A percentile compares a stretch with the other conserved stretches of the same genome.
phyloP scores from a whole-genome alignment of 2,329 filamentous ascomycete genomes.

The Sclerotinia nivalis region DNA sequence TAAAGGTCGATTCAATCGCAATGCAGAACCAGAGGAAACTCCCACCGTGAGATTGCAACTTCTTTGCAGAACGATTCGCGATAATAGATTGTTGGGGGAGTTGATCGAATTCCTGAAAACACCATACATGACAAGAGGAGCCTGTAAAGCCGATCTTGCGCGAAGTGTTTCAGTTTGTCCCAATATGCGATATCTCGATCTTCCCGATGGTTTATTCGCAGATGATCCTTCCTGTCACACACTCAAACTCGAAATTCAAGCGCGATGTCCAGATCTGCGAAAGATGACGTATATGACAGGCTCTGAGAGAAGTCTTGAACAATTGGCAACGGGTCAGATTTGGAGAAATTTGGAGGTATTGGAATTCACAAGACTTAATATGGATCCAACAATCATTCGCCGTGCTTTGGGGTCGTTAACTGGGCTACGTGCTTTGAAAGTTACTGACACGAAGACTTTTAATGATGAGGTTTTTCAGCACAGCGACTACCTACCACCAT shows the following conservation, averaged over 20 bases:
- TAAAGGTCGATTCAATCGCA: slow-evolving; percentile 70
- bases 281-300: slow-evolving; percentile 86
- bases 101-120: slow-evolving; percentile 80
- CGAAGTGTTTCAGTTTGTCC: slow-evolving; percentile 82
- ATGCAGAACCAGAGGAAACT: slow-evolving; percentile 78
- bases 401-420: slow-evolving; percentile 68
- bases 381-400: slow-evolving; percentile 71
- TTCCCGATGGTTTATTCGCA: slow-evolving; percentile 83
- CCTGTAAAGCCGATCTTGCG: slow-evolving; percentile 79
- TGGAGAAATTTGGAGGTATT: slow-evolving; percentile 74
- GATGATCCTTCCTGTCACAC: slow-evolving; percentile 76
- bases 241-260: slow-evolving; percentile 81
- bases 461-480: slow-evolving; percentile 74
- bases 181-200: slow-evolving; percentile 83
- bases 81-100: slow-evolving; percentile 67
- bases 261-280: slow-evolving; percentile 76
- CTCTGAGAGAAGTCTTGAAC: slow-evolving; percentile 74
- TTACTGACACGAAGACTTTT: slow-evolving; percentile 68
- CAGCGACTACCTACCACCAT: slow-evolving; percentile 65
- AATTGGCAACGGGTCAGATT: slow-evolving; percentile 62
- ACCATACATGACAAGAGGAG: slow-evolving; percentile 90
- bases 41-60: slow-evolving; percentile 74
- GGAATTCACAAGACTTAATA: slow-evolving; percentile 65
- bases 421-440: slow-evolving; percentile 70
- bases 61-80: slow-evolving; percentile 78